A percentile compares a stretch with the other conserved stretches of the same genome.
Conservation (phyloP, 2,329 filamentous ascomycete genomes). For the Pseudogymnoascus sp. region DNA sequence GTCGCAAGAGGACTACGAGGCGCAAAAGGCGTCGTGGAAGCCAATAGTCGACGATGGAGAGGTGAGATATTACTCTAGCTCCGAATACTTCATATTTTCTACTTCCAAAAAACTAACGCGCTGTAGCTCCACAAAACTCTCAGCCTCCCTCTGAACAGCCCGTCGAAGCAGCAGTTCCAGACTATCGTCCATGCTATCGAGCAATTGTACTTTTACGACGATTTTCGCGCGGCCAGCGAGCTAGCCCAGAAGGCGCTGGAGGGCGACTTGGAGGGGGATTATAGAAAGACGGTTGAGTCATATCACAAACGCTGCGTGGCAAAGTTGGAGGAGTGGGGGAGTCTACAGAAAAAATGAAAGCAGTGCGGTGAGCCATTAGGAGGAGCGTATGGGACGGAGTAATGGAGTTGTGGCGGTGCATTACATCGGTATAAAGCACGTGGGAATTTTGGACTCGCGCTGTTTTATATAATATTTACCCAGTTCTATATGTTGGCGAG, state of each 20-base stretch:
- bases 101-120: background rate
- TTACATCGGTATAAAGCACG: too few species aligned
- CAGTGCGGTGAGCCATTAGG: background rate
- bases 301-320: background rate
- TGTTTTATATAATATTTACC: background rate
- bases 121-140: constrained; percentile 22
- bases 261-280: constrained; percentile 7
- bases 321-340: background rate
- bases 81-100: background rate
- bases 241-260: background rate
- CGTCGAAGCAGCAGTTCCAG: constrained; percentile 24
- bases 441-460: background rate
- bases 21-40: constrained; percentile 18
- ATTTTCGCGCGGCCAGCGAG: constrained; percentile 22
- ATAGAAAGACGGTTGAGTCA: background rate
- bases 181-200: constrained; percentile 27
- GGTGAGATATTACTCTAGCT: constrained; percentile 13
- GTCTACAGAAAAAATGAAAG: background rate
- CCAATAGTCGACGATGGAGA: constrained; percentile 25
- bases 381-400: background rate
- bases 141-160: constrained; percentile 19
- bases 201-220: constrained; percentile 25
- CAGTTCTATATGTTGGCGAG: background rate
- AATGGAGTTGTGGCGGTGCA: background rate
- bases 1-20: constrained; percentile 24